Percentiles rank a stretch among this genome's conserved stretches.
Evolutionary conservation across 495 filamentous ascomycete genomes (phyloP).

Genomic region (Penicillium taxi): DNA sequence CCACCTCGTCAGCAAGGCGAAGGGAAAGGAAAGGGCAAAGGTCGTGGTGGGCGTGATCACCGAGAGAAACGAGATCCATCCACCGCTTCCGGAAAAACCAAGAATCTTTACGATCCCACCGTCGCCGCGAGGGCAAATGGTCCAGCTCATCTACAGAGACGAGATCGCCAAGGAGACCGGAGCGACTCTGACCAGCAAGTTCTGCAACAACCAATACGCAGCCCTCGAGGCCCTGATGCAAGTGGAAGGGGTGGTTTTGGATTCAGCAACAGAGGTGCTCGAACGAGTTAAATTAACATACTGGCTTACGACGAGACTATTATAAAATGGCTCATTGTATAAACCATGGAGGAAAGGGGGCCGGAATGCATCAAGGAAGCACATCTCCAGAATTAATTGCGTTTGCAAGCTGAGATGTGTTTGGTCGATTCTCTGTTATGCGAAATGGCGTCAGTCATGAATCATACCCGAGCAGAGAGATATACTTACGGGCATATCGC

Average conservation of each 20-base stretch:
- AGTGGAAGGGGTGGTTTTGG: slow-evolving; percentile 70
- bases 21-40: slow-evolving; percentile 30
- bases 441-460: too few species aligned
- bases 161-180: slow-evolving; percentile 33
- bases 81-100: slow-evolving; percentile 33
- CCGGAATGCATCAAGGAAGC: slow-evolving; percentile 30
- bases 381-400: slow-evolving; percentile 50
- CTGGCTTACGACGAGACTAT: too few species aligned
- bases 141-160: slow-evolving; percentile 45
- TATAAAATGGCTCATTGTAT: too few species aligned
- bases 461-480: background rate
- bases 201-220: slow-evolving; percentile 53
- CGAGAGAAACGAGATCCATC: slow-evolving; percentile 43
- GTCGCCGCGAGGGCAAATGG: slow-evolving; percentile 54
- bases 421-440: slow-evolving; percentile 48
- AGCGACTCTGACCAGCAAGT: slow-evolving; percentile 35
- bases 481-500: slow-evolving; percentile 52
- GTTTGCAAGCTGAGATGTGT: slow-evolving; percentile 51
- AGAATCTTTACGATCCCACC: slow-evolving; percentile 64
- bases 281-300: slow-evolving; percentile 27
- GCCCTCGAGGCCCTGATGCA: slow-evolving; percentile 66
- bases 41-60: slow-evolving; percentile 30
- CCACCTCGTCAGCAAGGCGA: slow-evolving; percentile 46
- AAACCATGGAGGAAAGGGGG: background rate
- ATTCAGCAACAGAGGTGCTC: slow-evolving; percentile 45